Base-by-base conservation (phyloP, 148 eudicot genomes). In the Cornus controversa region DNA sequence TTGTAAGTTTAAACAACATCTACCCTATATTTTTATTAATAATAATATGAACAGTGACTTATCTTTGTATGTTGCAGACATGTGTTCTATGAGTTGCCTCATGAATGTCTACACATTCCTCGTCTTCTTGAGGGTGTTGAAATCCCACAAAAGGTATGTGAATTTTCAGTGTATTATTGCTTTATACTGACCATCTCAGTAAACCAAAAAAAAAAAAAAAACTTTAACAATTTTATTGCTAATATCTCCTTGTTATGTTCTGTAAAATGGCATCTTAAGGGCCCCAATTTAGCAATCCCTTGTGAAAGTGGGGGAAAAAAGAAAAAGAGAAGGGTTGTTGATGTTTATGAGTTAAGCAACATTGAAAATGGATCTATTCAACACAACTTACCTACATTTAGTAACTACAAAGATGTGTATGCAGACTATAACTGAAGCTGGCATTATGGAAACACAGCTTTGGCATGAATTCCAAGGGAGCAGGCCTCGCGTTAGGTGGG, bases 61-160 rank as follows among this genome's bases (percentile, higher is more conserved):
- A 14, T 2, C 26, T 18, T 9, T 78, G 3, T 54, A 2, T 24
- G 57, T n/a, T 78, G 50, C 85, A 85, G 88, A 62, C 77, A 80
- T 54, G 24, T 71, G 29, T 65, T 37, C 58, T 82, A 70, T 31
- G 79, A 82, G 78, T 26, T 62, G 27, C 79, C 76, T 2, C 65
- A 40, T 6, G 29, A 0, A 24, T 29, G 28, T 27, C 28, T 20
- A 25, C 80, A 66, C 23, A 16, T 69, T 47, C 85, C 85, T 13
- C 75, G 82, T 24, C 77, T 54, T 42, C 83, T 82, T 0, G 81
- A 64, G n/a, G 77, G 79, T 9, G 80, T 79, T 8, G 36, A 71
- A 2, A 10, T 82, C 25, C 83, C 83, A 1, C 77, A 77, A 34
- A 75, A 71, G 84, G 88, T 85, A 82, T 60, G 9, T 2, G 22